A percentile compares a stretch with the other conserved stretches of the same genome.
These are phyloP conservation scores for Punica granatum DNA, from an alignment of 345 rosid species.

Conservation along the genomic window DNA sequence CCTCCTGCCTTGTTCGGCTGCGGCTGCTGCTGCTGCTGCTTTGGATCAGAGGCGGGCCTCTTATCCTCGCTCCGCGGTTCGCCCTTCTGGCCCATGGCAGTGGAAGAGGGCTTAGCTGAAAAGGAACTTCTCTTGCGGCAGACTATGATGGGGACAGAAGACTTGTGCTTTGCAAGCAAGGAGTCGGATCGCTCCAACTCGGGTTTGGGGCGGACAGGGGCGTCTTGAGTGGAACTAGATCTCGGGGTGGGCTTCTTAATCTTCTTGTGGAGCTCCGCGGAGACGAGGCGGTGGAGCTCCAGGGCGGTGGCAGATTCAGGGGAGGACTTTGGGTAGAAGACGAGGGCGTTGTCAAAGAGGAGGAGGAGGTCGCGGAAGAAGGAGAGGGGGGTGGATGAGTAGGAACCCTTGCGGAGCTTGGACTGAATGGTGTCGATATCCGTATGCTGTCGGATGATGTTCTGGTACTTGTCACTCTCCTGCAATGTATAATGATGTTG, in stretches of 20 bases:
- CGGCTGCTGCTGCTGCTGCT: not conserved
- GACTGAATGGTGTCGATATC: slow-evolving; percentile 49
- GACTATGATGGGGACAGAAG: slow-evolving; percentile 33
- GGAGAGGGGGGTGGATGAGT: slow-evolving; percentile 27
- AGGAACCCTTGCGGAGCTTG: slow-evolving; percentile 38
- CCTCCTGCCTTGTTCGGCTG: slow-evolving; percentile 5
- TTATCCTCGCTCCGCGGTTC: slow-evolving; percentile 18
- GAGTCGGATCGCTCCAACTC: slow-evolving; percentile 45
- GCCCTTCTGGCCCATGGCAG: slow-evolving; percentile 28
- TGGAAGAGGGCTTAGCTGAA: slow-evolving; percentile 40
- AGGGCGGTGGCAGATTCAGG: slow-evolving; percentile 40
- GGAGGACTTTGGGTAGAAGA: slow-evolving; percentile 48
- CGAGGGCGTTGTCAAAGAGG: slow-evolving; percentile 54
- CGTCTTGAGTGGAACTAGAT: slow-evolving; percentile 2
- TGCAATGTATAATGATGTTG: slow-evolving; percentile 11
- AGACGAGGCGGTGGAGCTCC: slow-evolving; percentile 38
- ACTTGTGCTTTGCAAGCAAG: slow-evolving; percentile 34
- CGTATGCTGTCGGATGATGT: slow-evolving; percentile 45
- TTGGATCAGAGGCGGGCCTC: slow-evolving; percentile 14
- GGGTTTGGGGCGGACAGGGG: slow-evolving; percentile 15
- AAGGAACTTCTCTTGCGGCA: slow-evolving; percentile 52
- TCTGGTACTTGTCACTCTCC: slow-evolving; percentile 41
- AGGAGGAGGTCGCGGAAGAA: slow-evolving; percentile 63
- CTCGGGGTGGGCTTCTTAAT: not conserved
- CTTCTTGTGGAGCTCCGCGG: slow-evolving; percentile 27